Evolutionary conservation across 352 stramenopile genomes (phyloP).

Genomic region (Chrysophaeum taylorii): DNA sequence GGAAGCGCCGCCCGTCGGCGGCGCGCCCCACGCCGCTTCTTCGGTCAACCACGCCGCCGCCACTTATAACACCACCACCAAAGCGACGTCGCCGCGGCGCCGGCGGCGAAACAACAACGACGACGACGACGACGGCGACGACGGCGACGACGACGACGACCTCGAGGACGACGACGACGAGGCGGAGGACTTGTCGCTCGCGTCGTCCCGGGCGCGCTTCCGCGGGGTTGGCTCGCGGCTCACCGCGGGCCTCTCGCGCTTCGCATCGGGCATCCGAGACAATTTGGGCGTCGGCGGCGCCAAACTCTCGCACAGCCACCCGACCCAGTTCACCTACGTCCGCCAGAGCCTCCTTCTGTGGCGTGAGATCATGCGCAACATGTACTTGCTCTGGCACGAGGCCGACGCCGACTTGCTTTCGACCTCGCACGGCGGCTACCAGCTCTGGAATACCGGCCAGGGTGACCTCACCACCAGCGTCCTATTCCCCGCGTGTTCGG

Average conservation of each 20-base stretch:
- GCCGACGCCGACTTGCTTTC: constrained; percentile 47
- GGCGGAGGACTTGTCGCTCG: too few species aligned
- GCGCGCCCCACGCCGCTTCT: neutral
- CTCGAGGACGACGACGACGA: too few species aligned
- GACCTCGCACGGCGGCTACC: constrained; percentile 32
- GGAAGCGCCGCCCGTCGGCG: constrained; percentile 30
- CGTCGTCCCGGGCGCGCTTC: neutral
- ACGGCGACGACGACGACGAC: too few species aligned
- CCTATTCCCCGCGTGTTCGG: neutral
- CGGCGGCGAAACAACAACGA: too few species aligned
- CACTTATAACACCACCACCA: too few species aligned
- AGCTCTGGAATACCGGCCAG: constrained; percentile 53
- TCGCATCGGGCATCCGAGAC: too few species aligned
- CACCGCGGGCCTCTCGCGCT: neutral
- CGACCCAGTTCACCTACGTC: constrained; percentile 53
- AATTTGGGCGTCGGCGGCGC: constrained; percentile 25
- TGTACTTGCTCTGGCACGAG: constrained; percentile 46
- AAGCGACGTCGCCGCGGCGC: too few species aligned
- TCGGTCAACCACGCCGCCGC: too few species aligned
- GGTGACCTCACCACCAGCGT: constrained; percentile 28
- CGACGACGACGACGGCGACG: too few species aligned
- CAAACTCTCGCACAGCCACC: constrained; percentile 48
- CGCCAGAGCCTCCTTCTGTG: constrained; percentile 49
- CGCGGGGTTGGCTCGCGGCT: too few species aligned
- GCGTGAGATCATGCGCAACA: constrained; percentile 48